Evolutionary conservation across 208 protist genomes (phyloP), one percentile per base, ranked within the genome.

Genomic region (Trypanosoma platydactyli): DNA sequence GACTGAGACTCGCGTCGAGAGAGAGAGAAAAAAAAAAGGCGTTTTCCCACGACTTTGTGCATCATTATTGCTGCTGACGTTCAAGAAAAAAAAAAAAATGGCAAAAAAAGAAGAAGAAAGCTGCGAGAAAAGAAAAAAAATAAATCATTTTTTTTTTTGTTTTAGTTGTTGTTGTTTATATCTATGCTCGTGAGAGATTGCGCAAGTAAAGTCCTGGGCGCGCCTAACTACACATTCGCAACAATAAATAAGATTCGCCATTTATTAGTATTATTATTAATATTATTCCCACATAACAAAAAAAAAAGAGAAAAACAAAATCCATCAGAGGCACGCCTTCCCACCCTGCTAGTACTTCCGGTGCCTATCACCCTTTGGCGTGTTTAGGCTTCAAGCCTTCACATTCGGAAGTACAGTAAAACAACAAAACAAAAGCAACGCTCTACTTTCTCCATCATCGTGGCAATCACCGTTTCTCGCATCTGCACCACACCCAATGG

Each of bases 81-180:
- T 48, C 22, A 48, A 15, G 60, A 42, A 33, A 29, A 55, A 54
- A 66, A 67, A 44, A 67, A 60, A 45, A 77, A 58, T 62, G 56
- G 46, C 29, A 57, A 44, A 38, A 58, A 58, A 30, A n/a, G 29
- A 67, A 52, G 41, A 38, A 40, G 7, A n/a, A n/a, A n/a, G n/a
- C n/a, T 22, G 15, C 52, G 22, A 44, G 15, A 15, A 24, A 44
- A 3, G 33, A 38, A n/a, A n/a, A n/a, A n/a, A n/a, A n/a, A n/a
- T n/a, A n/a, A n/a, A n/a, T n/a, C n/a, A n/a, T n/a, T n/a, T n/a
- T n/a, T n/a, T n/a, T n/a, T n/a, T n/a, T n/a, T n/a, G n/a, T n/a
- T n/a, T n/a, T n/a, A n/a, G n/a, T n/a, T n/a, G n/a, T n/a, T n/a
- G n/a, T n/a, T n/a, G n/a, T n/a, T n/a, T n/a, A n/a, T n/a, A n/a